These are phyloP conservation scores for Cordyceps tenuipes DNA, from an alignment of 2,329 filamentous ascomycete species.

Conservation along the genomic window DNA sequence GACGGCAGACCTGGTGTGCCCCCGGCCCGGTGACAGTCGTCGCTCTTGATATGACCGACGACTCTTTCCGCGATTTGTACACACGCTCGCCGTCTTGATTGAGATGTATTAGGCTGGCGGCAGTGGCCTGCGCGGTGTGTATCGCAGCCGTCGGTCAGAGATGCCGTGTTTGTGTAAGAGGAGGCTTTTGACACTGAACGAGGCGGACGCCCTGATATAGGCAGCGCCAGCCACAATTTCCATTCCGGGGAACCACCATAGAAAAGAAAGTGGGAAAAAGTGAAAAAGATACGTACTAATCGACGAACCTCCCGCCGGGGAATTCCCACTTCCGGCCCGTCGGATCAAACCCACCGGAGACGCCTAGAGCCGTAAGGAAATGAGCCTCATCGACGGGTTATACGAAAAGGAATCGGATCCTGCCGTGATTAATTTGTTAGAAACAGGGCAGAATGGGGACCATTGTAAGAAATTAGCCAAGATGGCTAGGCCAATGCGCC, in stretches of 20 bases:
- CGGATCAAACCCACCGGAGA: constrained; percentile 4
- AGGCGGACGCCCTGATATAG: not conserved
- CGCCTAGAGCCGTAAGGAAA: not conserved
- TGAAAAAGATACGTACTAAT: not conserved
- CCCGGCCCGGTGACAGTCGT: constrained; percentile 13
- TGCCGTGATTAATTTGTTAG: not conserved
- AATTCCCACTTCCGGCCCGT: not conserved
- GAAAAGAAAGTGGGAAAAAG: not conserved
- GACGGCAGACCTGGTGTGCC: not conserved
- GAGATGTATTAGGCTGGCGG: constrained; percentile 26
- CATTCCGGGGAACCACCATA: not conserved
- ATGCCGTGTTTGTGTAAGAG: constrained; percentile 7
- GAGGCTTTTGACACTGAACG: not conserved
- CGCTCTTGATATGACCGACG: not conserved
- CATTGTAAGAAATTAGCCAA: not conserved
- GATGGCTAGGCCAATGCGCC: not conserved
- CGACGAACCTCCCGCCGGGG: not conserved
- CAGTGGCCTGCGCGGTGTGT: constrained; percentile 16
- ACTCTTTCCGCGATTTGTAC: not conserved
- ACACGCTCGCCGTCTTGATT: constrained; percentile 23
- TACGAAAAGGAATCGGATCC: not conserved
- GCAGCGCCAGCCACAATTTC: constrained; percentile 5
- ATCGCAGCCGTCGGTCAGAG: not conserved
- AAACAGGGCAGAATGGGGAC: not conserved
- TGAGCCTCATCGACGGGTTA: not conserved